phyloP scores from a whole-genome alignment of 352 stramenopile genomes.

The Thraustotheca clavata region DNA sequence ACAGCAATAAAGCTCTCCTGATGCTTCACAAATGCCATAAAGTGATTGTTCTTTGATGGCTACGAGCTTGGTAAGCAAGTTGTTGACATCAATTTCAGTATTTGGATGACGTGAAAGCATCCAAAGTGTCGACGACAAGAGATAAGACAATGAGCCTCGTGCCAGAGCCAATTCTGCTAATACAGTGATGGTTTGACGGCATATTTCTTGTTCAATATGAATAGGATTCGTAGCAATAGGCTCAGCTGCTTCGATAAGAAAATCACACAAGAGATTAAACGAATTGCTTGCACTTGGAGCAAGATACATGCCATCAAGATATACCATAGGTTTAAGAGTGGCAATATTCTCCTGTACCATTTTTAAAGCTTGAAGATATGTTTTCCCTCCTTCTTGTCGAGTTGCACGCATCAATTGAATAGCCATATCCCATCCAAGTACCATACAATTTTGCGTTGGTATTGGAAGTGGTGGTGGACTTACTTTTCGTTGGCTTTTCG shows the following conservation, averaged over 20 bases:
- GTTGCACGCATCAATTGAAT: slow-evolving; percentile 65
- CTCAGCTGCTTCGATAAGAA: slow-evolving; percentile 39
- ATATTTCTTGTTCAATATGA: slow-evolving; percentile 27
- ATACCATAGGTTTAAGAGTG: slow-evolving; percentile 65
- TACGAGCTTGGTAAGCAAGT: slow-evolving; percentile 54
- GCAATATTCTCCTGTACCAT: slow-evolving; percentile 66
- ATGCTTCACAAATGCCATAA: slow-evolving; percentile 80
- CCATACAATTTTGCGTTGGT: slow-evolving; percentile 75
- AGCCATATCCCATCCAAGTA: slow-evolving; percentile 76
- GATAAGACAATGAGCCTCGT: slow-evolving; percentile 57
- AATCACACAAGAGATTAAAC: slow-evolving; percentile 70
- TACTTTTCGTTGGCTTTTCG: slow-evolving; percentile 60
- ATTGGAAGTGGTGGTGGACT: slow-evolving; percentile 59
- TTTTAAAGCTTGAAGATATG: slow-evolving; percentile 60
- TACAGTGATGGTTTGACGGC: slow-evolving; percentile 54
- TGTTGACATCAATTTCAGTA: slow-evolving; percentile 41
- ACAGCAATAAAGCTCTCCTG: slow-evolving; percentile 77
- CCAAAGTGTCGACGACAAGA: slow-evolving; percentile 61
- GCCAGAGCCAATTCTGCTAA: slow-evolving; percentile 64
- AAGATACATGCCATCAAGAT: slow-evolving; percentile 78
- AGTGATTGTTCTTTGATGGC: slow-evolving; percentile 77
- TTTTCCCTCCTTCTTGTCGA: slow-evolving; percentile 42
- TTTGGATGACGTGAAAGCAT: slow-evolving; percentile 48
- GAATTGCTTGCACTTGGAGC: slow-evolving; percentile 56
- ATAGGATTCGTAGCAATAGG: slow-evolving; percentile 2